These are phyloP conservation scores for Picocystis salinarum DNA, from an alignment of 139 green algal species.

Conservation along the genomic window DNA sequence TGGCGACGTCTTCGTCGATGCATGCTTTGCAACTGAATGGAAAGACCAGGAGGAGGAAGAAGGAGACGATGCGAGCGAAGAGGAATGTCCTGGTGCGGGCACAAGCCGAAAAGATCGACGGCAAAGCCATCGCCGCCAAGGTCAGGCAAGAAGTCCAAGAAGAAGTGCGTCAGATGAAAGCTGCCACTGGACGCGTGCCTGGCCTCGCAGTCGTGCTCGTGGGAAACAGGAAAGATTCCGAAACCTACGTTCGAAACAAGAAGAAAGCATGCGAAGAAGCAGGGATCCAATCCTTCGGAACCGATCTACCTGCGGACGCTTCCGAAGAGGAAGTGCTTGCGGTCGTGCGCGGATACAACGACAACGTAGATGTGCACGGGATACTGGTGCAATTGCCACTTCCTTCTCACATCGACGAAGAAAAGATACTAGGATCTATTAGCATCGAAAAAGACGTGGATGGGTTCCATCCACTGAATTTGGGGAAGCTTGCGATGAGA, in stretches of 20 bases:
- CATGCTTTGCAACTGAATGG: not conserved
- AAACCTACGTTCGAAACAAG: slow-evolving; percentile 96
- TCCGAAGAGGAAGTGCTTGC: slow-evolving; percentile 76
- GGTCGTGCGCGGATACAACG: slow-evolving; percentile 52
- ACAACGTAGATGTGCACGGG: slow-evolving; percentile 53
- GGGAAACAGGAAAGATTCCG: slow-evolving; percentile 77
- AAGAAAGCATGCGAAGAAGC: slow-evolving; percentile 77
- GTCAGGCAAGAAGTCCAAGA: slow-evolving; percentile 8
- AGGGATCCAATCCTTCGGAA: slow-evolving; percentile 69
- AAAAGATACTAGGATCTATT: slow-evolving; percentile 26
- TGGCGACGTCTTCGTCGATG: slow-evolving; percentile 1
- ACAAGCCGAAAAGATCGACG: slow-evolving; percentile 12
- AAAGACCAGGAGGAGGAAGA: too few species aligned
- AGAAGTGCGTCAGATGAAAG: slow-evolving; percentile 7
- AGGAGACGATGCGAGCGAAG: too few species aligned
- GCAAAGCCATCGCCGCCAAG: slow-evolving; percentile 13
- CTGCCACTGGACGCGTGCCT: slow-evolving; percentile 22
- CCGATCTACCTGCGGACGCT: slow-evolving; percentile 61
- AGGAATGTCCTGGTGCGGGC: too few species aligned
- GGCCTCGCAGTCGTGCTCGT: slow-evolving; percentile 92
- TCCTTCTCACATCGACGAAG: slow-evolving; percentile 20
- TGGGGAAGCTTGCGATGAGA: slow-evolving; percentile 48
- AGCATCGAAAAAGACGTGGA: slow-evolving; percentile 84
- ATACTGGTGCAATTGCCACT: slow-evolving; percentile 64
- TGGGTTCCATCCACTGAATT: slow-evolving; percentile 86